These are phyloP conservation scores for Scheffersomyces spartinae DNA, from an alignment of 805 yeast genomes.

Conservation along the genomic window DNA sequence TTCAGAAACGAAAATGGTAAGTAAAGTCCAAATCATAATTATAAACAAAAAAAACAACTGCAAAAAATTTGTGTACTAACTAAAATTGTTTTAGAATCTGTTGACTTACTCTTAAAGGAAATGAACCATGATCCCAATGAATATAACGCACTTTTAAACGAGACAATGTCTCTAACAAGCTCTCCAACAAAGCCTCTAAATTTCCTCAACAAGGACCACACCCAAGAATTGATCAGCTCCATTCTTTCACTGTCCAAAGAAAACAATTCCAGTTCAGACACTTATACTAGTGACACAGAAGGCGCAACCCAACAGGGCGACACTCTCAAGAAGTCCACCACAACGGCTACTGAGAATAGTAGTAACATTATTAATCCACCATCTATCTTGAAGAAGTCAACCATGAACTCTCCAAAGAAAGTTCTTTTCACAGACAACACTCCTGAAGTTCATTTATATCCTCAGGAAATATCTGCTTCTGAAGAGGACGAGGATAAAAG, in stretches of 20 bases:
- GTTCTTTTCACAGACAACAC: conserved; percentile 21
- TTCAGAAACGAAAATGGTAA: conserved; percentile 18
- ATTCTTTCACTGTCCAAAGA: no score
- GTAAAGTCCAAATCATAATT: conserved; percentile 4
- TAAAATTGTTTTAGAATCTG: conserved; percentile 14
- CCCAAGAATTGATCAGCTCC: conserved; percentile 3
- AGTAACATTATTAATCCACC: no score
- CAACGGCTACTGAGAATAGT: no score
- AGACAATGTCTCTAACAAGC: conserved; percentile 7
- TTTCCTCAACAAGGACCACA: conserved; percentile 9
- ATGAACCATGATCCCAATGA: conserved; percentile 8
- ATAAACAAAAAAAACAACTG: no score
- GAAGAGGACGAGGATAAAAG: no score
- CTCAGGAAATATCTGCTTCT: no score
- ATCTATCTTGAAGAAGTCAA: no score
- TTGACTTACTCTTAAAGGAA: conserved; percentile 17
- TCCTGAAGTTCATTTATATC: conserved; percentile 23
- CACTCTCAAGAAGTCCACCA: no score
- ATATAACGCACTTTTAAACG: conserved; percentile 1
- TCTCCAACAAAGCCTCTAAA: conserved; percentile 25
- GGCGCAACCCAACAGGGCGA: no score
- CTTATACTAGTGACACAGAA: conserved; percentile 29
- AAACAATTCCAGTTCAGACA: conserved; percentile 29
- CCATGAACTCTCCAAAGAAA: no score
- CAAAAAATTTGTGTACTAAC: conserved; percentile 8